Conservation (phyloP, 2,329 filamentous ascomycete species). For the Didymella exigua region DNA sequence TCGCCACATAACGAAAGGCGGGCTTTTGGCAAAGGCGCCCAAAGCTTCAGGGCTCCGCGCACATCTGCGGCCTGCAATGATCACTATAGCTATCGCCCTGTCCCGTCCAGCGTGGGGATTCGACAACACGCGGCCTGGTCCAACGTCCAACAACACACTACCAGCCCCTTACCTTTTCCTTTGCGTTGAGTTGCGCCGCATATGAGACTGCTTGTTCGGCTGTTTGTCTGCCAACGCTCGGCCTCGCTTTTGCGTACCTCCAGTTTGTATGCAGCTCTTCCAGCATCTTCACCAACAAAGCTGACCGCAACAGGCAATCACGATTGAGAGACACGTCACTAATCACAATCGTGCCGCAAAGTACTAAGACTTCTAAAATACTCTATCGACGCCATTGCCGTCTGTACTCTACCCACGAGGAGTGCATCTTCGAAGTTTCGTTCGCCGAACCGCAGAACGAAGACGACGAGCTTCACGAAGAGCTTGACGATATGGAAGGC, state of each 20-base stretch:
- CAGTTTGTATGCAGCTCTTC: constrained; percentile 11
- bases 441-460: not conserved
- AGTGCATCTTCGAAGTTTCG: not conserved
- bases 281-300: not conserved
- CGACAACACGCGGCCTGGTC: not conserved
- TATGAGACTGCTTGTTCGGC: constrained; percentile 4
- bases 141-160: not conserved
- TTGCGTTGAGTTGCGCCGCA: not conserved
- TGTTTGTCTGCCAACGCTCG: constrained; percentile 6
- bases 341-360: not conserved
- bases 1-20: not conserved
- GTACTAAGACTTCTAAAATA: not conserved
- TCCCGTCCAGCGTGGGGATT: not conserved
- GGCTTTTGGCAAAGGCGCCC: not conserved
- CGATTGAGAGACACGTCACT: not conserved
- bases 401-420: not conserved
- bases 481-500: constrained; percentile 21
- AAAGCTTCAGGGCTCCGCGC: constrained; percentile 4
- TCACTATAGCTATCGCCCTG: not conserved
- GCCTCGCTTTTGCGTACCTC: constrained; percentile 7
- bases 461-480: not conserved
- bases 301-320: constrained; percentile 4
- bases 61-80: too few species aligned
- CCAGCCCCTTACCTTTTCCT: not conserved
- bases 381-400: not conserved